Conservation (phyloP, 2,329 filamentous ascomycete genomes). For the Arthrobotrys iridis region DNA sequence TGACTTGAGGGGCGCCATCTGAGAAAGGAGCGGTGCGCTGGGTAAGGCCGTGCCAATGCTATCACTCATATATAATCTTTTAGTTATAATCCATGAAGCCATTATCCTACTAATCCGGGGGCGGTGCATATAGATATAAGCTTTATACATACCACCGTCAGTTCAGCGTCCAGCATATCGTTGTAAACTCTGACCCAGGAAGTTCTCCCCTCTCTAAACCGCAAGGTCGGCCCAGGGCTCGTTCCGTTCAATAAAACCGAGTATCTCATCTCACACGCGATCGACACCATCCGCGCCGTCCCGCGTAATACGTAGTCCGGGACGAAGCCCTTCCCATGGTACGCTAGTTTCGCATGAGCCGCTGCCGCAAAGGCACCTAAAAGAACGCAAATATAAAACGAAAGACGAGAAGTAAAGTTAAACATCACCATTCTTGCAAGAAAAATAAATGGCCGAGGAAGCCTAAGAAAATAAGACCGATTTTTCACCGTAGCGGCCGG, state of each 20-base stretch:
- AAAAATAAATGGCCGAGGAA: neutral
- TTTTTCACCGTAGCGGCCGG: neutral
- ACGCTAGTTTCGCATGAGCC: conserved; percentile 34
- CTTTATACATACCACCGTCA: conserved; percentile 67
- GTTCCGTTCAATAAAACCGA: conserved; percentile 68
- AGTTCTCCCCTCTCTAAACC: conserved; percentile 64
- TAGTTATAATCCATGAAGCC: neutral
- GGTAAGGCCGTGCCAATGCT: conserved; percentile 76
- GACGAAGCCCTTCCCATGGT: conserved; percentile 59
- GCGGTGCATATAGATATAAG: too few species aligned
- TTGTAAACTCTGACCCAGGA: conserved; percentile 71
- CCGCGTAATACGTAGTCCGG: conserved; percentile 66
- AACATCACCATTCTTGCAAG: neutral
- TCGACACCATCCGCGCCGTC: conserved; percentile 62
- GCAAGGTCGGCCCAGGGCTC: conserved; percentile 66
- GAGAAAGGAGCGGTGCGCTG: conserved; percentile 71
- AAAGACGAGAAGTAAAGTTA: conserved; percentile 19
- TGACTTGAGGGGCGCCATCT: conserved; percentile 70
- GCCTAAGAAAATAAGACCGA: neutral
- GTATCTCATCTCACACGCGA: conserved; percentile 64
- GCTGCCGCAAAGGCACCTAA: conserved; percentile 17
- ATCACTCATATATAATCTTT: neutral
- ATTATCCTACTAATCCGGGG: too few species aligned
- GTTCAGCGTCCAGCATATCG: conserved; percentile 66
- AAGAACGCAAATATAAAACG: conserved; percentile 24